Evolutionary conservation across 2,329 filamentous ascomycete genomes (phyloP), one percentile per base, ranked within the genome.

Genomic region (Aspergillus tanneri): DNA sequence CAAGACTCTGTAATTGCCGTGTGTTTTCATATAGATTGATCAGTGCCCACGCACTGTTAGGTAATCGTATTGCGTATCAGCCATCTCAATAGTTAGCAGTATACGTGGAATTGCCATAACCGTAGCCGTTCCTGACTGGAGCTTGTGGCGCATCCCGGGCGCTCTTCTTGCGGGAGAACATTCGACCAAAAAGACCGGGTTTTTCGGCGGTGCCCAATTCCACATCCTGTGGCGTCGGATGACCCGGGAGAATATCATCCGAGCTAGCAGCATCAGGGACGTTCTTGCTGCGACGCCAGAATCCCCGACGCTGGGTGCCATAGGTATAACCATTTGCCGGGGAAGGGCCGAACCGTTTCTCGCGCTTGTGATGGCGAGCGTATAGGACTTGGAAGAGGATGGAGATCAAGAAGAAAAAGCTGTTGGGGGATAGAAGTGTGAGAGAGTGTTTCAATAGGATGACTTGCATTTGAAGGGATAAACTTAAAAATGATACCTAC

Each of bases 321-420:
- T 74, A 75, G 23, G 85, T 88, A 73, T 90, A 90, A 69, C 82
- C 76, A 73, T 86, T 87, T 54, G 72, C 68, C 18, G 84, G 84
- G 40, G 77, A 75, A 27, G 84, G 85, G 11, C 86, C 85, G 65
- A 80, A 87, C 44, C 82, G 81, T 75, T 87, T 88, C 72, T 88
- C 85, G 61, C 84, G 85, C 72, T 84, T 83, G 75, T 87, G 86
- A 68, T 88, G 78, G 51, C 84, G 83, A 59, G 81, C 80, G 37
- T 92, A 80, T 41, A 79, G 75, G 42, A 89, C 55, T 62, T 92
- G 87, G 54, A 87, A 76, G 49, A 84, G 65, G 43, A 87, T 82
- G 41, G 87, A 88, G 62, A 88, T 63, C 60, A 89, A 64, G 77
- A 92, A 93, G 70, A 92, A 84, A 72, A 88, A 68, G 40, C 84